Base-by-base conservation (phyloP, 805 yeast genomes). In the Brettanomyces sp. region DNA sequence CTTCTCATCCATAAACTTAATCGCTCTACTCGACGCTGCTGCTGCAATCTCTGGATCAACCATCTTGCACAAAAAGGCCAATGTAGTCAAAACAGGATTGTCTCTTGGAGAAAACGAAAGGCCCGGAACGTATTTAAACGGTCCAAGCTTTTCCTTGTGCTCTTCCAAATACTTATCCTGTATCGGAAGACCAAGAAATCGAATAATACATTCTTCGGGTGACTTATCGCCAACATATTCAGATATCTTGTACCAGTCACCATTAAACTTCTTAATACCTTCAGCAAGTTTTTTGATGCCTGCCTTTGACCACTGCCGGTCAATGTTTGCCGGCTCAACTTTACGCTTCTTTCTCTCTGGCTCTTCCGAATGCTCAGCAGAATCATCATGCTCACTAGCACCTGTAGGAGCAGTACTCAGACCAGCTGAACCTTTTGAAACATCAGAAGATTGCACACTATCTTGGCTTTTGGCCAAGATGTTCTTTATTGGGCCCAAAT, bases 81-180 rank as follows among this genome's bases (percentile, higher is more conserved):
- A 74, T n/a, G 95, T 91, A 35, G 95, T 83, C 68, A 93, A 74
- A 3, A 93, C 89, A 2, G 99, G 99, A 63, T 93, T 93, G 55
- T 93, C 98, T 28, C 82, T 78, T 39, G 87, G 77, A 35, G 87
- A 78, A 43, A 86, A 82, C 12, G 98, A 96, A 43, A 91, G 72
- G 60, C 87, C 84, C 3, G 95, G 83, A 4, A 91, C 82, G 62
- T 76, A 88, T 58, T 82, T 85, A 52, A 90, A 72, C 12, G 95
- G 85, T 0, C 93, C 90, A 18, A 84, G 61, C 34, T 75, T 71
- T 9, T 69, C 67, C 36, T 53, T 63, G 34, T 66, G 60, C 32
- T 75, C 68, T 24, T 76, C 75, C 50, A 80, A 64, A 57, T 75
- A 85, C 46, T 74, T 67, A 62, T 88, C 95, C 60, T 89, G 96